These are phyloP conservation scores for Fraxinus cuspidata DNA, from an alignment of 257 asterid species.

Conservation along the genomic window DNA sequence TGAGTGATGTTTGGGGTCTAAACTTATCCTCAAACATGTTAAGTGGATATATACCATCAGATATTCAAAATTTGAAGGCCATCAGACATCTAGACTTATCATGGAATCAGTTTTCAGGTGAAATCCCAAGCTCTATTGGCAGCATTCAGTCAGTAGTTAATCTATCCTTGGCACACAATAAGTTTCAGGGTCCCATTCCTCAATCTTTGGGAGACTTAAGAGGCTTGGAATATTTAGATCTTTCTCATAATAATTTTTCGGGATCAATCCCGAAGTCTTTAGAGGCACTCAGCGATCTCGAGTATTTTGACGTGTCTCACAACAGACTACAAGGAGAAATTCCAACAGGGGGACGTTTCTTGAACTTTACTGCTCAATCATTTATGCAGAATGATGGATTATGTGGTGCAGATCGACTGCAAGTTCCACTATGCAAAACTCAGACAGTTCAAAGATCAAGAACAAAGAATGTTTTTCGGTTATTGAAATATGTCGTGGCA, in stretches of 20 bases:
- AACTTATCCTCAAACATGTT: slow-evolving; percentile 32
- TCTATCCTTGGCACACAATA: slow-evolving; percentile 28
- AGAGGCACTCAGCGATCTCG: slow-evolving; percentile 16
- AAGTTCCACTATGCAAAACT: slow-evolving; percentile 26
- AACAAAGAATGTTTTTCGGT: not conserved
- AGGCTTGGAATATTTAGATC: slow-evolving; percentile 32
- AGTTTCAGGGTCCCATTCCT: slow-evolving; percentile 34
- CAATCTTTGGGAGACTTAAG: slow-evolving; percentile 19
- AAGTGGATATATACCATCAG: slow-evolving; percentile 22
- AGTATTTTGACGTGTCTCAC: slow-evolving; percentile 29
- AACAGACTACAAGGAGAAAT: slow-evolving; percentile 37
- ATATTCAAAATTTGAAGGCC: slow-evolving; percentile 17
- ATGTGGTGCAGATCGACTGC: slow-evolving; percentile 26
- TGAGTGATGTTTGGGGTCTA: slow-evolving; percentile 21
- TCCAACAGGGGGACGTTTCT: slow-evolving; percentile 29
- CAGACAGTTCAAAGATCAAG: not conserved
- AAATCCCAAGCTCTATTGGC: slow-evolving; percentile 29
- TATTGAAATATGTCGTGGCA: slow-evolving; percentile 22
- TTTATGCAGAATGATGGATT: slow-evolving; percentile 29
- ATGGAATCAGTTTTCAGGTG: slow-evolving; percentile 24
- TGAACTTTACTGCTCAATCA: slow-evolving; percentile 34
- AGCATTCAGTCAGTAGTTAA: not conserved
- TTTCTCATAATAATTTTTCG: slow-evolving; percentile 26
- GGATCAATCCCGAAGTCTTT: slow-evolving; percentile 34
- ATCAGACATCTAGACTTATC: slow-evolving; percentile 21